A percentile compares a stretch with the other conserved stretches of the same genome.
phyloP scores from a whole-genome alignment of 2,329 filamentous ascomycete genomes.

The Aspergillus costaricaensis region DNA sequence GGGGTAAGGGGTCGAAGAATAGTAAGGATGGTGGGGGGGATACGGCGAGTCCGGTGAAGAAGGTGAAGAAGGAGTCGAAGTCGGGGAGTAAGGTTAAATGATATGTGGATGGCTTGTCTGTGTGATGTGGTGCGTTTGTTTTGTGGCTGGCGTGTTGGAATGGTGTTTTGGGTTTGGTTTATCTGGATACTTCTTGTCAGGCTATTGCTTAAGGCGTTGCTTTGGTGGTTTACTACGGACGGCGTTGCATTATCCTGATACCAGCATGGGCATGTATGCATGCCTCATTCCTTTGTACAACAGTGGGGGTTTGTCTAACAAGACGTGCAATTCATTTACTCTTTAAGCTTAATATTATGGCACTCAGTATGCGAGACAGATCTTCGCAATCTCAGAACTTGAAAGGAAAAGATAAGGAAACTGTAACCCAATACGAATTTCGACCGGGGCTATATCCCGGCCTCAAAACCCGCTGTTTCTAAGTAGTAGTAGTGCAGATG shows the following conservation, averaged over 20 bases:
- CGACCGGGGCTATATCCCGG: constrained; percentile 17
- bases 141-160: neutral
- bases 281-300: no score
- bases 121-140: neutral
- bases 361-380: neutral
- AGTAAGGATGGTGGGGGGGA: neutral
- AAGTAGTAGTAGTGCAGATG: constrained; percentile 20
- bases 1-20: constrained; percentile 7
- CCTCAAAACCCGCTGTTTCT: constrained; percentile 26
- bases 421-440: constrained; percentile 21
- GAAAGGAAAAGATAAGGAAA: constrained; percentile 13
- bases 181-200: no score
- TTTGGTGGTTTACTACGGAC: no score
- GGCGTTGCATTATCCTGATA: no score
- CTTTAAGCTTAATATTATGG: neutral
- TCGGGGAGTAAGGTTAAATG: constrained; percentile 24
- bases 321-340: neutral
- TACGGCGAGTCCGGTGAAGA: constrained; percentile 26
- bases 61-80: constrained; percentile 29
- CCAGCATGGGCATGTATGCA: no score
- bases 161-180: no score
- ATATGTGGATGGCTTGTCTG: neutral
- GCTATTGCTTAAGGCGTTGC: no score
- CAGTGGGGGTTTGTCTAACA: no score
- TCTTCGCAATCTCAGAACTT: neutral